Base-by-base conservation (phyloP, 1,139 yeast genomes). In the Saccharomyces pastorianus region DNA sequence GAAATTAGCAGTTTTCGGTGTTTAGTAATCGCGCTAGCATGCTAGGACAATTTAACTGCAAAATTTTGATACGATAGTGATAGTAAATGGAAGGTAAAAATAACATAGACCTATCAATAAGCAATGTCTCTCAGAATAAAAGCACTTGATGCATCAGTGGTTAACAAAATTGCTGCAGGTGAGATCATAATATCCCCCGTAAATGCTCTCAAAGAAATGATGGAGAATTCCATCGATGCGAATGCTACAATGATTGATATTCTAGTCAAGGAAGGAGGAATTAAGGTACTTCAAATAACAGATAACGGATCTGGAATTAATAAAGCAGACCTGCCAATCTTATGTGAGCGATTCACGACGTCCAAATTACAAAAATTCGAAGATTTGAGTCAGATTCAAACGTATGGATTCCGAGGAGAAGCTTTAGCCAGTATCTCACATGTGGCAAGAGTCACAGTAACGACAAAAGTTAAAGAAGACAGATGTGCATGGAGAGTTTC, bases 81-180 rank as follows among this genome's bases (percentile, higher is more conserved):
- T 9, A 20, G 20, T 38, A 20, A 2, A 38, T 11, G 23, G 13
- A 20, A 38, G 3, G 11, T 38, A 38, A 6, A 9, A 20, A 38
- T 17, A 20, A 11, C 25, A 38, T 17, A 38, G 7, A 20, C 25
- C 44, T 38, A 25, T 38, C 44, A 38, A 11, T 20, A 38, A 38
- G 44, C 13, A 3, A 38, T 38, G 44, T 38, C 44, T 20, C 7
- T 20, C 11, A 38, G 20, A 38, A 64, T 64, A 48, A 59, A 59
- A 53, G 61, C 67, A 3, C 54, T 67, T 44, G 70, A 66, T 51
- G 59, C 58, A 11, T 54, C 61, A 3, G 98, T 91, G 34, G 88
- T 95, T 52, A 91, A 89, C 68, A 80, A 85, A 57, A 93, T 95
- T 29, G 99, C 99, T 0, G 99, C 99, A 0, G 99, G 99, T 0